phyloP scores from a whole-genome alignment of 192 early-diverging fungal genomes.

The Coemansia sp. region DNA sequence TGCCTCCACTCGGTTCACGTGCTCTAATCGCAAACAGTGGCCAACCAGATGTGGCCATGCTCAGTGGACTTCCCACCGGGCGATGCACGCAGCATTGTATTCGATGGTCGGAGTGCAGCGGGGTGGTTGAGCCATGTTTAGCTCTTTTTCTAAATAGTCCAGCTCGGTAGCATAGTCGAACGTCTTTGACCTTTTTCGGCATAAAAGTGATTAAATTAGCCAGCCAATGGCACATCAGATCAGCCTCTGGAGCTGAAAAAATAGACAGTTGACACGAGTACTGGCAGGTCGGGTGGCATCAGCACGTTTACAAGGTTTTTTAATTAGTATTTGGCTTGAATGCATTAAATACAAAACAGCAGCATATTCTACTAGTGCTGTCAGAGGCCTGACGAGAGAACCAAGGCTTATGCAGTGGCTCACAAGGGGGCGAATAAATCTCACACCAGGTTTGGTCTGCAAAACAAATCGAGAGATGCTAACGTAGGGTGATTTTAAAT shows the following conservation, averaged over 20 bases:
- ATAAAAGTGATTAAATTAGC: not conserved
- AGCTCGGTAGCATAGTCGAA: not conserved
- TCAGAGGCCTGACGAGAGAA: not conserved
- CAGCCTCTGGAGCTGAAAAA: not conserved
- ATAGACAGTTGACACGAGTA: not conserved
- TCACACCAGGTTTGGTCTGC: not conserved
- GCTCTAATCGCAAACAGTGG: not conserved
- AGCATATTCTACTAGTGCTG: not conserved
- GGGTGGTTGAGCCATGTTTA: not conserved
- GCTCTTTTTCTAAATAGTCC: not conserved
- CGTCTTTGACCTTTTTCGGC: not conserved
- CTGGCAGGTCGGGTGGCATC: not conserved
- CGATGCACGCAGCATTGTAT: too few species aligned
- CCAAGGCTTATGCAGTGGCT: not conserved
- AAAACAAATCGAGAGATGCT: not conserved
- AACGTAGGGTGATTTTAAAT: not conserved
- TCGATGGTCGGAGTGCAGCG: not conserved
- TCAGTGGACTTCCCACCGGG: not conserved
- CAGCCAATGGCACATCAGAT: not conserved
- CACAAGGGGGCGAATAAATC: not conserved
- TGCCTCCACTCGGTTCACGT: not conserved
- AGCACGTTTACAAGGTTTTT: not conserved
- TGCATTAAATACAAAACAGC: not conserved
- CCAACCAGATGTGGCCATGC: not conserved
- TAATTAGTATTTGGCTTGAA: not conserved